Conservation (phyloP, 192 early-diverging fungal genomes). For the Backusella circina region DNA sequence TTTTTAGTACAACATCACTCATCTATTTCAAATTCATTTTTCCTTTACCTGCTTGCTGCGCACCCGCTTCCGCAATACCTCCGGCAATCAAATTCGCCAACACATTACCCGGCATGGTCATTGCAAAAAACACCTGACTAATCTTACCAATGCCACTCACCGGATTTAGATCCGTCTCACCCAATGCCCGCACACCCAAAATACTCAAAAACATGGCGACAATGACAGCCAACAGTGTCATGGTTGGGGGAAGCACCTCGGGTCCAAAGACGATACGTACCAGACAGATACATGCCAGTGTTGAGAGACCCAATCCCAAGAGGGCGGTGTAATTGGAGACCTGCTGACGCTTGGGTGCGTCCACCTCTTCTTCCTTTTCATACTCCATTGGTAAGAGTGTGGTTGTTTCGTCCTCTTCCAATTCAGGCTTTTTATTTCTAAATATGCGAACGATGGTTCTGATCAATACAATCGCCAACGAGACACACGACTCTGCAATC, state of each 20-base stretch:
- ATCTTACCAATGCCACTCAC: conserved; percentile 82
- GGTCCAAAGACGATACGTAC: conserved; percentile 62
- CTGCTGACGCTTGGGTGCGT: conserved; percentile 49
- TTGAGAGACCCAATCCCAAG: conserved; percentile 60
- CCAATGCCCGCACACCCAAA: conserved; percentile 80
- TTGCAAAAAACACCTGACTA: conserved; percentile 80
- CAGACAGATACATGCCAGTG: conserved; percentile 55
- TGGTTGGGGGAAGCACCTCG: conserved; percentile 55
- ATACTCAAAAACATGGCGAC: conserved; percentile 73
- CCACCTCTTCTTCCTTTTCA: conserved; percentile 19
- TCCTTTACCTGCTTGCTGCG: conserved; percentile 57
- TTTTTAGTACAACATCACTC: background rate
- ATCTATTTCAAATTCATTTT: background rate
- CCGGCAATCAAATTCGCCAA: conserved; percentile 77
- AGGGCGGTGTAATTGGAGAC: conserved; percentile 63
- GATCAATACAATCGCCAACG: conserved; percentile 49
- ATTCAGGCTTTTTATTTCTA: background rate
- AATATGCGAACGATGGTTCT: conserved; percentile 36
- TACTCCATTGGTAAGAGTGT: background rate
- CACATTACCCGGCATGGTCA: conserved; percentile 64
- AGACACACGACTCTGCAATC: conserved; percentile 70
- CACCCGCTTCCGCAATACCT: conserved; percentile 72
- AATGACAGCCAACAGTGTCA: conserved; percentile 64
- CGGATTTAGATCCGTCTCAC: conserved; percentile 84
- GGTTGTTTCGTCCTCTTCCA: background rate